A percentile compares a stretch with the other conserved stretches of the same genome.
phyloP scores from a whole-genome alignment of 139 green algal genomes.

The Astrephomene gubernaculifera region DNA sequence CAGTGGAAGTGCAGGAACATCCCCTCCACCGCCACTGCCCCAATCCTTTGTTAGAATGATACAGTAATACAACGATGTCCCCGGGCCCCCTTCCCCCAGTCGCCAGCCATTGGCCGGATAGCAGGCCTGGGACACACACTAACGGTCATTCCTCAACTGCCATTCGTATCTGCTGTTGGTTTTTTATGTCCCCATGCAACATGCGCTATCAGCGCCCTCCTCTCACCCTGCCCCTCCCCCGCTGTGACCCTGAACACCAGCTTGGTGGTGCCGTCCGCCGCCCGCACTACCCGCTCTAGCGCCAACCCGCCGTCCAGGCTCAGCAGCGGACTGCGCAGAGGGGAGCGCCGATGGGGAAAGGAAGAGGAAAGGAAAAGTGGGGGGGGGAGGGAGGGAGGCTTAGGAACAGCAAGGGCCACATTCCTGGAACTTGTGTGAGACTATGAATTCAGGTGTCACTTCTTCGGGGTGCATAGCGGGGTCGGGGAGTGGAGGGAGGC shows the following conservation, averaged over 20 bases:
- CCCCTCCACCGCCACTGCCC: background rate
- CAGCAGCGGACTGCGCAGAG: conserved; percentile 1
- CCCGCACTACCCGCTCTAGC: conserved; percentile 58
- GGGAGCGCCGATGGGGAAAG: background rate
- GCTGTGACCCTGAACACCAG: conserved; percentile 70
- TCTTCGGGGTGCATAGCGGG: no score
- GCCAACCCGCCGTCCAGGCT: conserved; percentile 70
- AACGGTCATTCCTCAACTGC: no score
- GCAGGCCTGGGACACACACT: no score
- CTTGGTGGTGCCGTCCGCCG: conserved; percentile 79
- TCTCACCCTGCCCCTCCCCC: conserved; percentile 53
- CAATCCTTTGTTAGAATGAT: background rate
- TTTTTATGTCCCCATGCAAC: no score
- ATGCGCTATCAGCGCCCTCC: background rate
- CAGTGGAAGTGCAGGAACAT: no score
- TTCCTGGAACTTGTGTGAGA: no score
- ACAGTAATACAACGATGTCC: background rate
- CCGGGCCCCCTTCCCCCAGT: background rate
- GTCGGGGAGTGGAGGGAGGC: background rate
- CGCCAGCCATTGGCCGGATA: no score
- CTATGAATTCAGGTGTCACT: no score
- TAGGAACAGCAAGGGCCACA: no score
- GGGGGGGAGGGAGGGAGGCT: no score
- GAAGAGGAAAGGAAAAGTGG: no score
- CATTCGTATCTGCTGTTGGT: no score